These are phyloP conservation scores for Apiospora phragmitis DNA, from an alignment of 2,329 filamentous ascomycete species.

Conservation along the genomic window DNA sequence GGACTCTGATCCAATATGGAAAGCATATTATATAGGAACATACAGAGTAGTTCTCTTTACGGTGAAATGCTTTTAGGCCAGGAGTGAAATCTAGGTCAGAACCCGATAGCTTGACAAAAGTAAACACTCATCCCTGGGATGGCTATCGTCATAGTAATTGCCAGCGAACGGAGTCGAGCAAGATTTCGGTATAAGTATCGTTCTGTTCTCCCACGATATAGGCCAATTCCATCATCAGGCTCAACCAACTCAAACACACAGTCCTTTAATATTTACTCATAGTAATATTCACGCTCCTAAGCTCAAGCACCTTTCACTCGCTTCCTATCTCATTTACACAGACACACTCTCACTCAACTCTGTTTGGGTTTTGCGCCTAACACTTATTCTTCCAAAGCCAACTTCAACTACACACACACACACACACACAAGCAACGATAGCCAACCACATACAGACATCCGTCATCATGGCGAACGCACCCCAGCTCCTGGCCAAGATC, in stretches of 20 bases:
- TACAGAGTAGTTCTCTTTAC: no score
- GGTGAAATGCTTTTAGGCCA: background rate
- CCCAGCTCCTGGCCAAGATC: slow-evolving; percentile 19
- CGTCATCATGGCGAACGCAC: slow-evolving; percentile 9
- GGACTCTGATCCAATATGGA: no score
- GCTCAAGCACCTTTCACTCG: background rate
- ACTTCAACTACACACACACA: background rate
- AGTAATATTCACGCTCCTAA: background rate
- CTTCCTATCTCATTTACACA: background rate
- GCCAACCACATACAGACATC: background rate
- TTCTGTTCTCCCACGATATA: background rate
- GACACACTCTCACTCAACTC: slow-evolving; percentile 13
- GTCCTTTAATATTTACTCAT: background rate
- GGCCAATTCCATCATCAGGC: background rate
- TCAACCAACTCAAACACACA: background rate
- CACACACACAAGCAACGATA: background rate
- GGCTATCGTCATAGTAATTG: background rate
- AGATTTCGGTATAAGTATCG: background rate
- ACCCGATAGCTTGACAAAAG: background rate
- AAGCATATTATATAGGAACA: no score
- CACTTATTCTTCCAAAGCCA: background rate
- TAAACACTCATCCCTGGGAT: background rate
- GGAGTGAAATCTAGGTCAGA: background rate
- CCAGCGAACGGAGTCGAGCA: background rate
- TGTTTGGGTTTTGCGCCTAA: background rate